Evolutionary conservation across 2,329 filamentous ascomycete genomes (phyloP), one percentile per base, ranked within the genome.

Genomic region (Botryosphaeria dothidea): DNA sequence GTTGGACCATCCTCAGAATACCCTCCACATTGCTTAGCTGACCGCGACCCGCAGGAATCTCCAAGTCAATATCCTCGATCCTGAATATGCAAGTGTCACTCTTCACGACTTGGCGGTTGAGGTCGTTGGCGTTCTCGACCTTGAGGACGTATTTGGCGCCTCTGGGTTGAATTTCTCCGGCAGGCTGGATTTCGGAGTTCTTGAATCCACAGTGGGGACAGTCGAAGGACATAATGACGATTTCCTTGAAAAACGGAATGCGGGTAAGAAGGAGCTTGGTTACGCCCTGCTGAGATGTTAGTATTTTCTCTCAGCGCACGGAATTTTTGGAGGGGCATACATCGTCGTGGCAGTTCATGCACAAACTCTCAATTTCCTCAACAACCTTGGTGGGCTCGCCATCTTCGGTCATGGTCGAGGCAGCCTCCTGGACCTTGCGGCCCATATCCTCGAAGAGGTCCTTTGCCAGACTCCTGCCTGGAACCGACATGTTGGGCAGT

Each of bases 221-320:
- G 69, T 87, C 86, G 79, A 99, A 99, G 68, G 94, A 98, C 89
- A 97, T 97, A 78, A 99, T 87, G 73, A 99, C 92, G 68, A 99
- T 89, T 78, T 99, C 94, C 81, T 93, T 92, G 84, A 99, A 99
- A 84, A 92, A 98, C 17, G 95, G 95, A 64, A 99, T 97, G 69
- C 88, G 88, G 17, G 96, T 96, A 63, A 99, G 88, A 48, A 99
- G 88, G 23, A 99, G 86, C 66, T 90, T 87, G 15, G 95, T 99
- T 1, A 83, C 86, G 72, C 95, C 95, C 91, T 96, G 67, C 5
- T 1, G 2, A 21, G 54, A 21, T n/a, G 34, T 68, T 34, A 70
- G 52, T 38, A 61, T 48, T 38, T 31, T 41, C 34, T 43, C 25
- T 9, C 5, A 21, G 31, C 23, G 29, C 31, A 43, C 11, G 19